Percentiles rank a stretch among this genome's conserved stretches.
Conservation (phyloP, 257 asterid genomes). For the Avicennia marina region DNA sequence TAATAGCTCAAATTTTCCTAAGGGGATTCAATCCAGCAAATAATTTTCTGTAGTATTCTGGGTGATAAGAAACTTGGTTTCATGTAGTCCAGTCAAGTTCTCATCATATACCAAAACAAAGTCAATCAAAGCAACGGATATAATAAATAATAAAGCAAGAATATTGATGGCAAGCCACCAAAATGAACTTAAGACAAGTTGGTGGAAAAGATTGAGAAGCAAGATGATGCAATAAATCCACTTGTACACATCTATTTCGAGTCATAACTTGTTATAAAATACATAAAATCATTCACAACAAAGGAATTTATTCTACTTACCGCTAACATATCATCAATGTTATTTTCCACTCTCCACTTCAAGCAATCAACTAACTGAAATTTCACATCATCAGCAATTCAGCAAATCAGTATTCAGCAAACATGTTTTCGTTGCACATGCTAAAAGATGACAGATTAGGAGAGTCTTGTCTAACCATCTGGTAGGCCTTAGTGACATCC, state of each 20-base stretch:
- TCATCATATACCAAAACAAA: background rate
- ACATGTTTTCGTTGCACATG: conserved; percentile 5
- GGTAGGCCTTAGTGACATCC: conserved; percentile 53
- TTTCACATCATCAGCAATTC: conserved; percentile 17
- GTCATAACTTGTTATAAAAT: background rate
- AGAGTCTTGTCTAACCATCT: conserved; percentile 44
- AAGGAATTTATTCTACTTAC: conserved; percentile 31
- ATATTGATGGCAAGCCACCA: background rate
- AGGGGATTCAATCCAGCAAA: background rate
- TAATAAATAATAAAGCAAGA: background rate
- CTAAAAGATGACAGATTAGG: background rate
- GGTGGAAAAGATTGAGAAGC: background rate
- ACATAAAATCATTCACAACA: background rate
- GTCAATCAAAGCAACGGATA: background rate
- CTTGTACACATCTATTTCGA: background rate
- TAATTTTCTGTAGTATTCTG: background rate
- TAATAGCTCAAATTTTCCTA: background rate
- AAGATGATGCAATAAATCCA: background rate
- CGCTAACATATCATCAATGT: conserved; percentile 60
- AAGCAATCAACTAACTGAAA: conserved; percentile 62
- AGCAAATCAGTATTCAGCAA: conserved; percentile 16
- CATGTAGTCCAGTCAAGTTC: background rate
- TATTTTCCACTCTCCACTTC: conserved; percentile 65
- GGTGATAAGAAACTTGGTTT: background rate
- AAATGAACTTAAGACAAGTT: background rate